Evolutionary conservation across 352 stramenopile genomes (phyloP).

Genomic region (Phytophthora rubi): DNA sequence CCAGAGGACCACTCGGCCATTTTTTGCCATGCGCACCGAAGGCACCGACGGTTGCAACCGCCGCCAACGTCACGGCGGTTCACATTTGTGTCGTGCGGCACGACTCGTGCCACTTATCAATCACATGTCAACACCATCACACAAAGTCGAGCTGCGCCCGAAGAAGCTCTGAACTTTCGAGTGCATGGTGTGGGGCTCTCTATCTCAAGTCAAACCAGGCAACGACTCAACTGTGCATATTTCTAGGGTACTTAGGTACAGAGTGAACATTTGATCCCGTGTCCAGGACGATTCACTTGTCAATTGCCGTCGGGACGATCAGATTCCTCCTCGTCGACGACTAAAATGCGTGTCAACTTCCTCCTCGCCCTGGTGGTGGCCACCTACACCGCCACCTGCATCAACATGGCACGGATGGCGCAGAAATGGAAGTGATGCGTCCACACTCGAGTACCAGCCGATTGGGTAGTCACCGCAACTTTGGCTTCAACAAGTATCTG

Average conservation of each 20-base stretch:
- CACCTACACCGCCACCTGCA: conserved; percentile 6
- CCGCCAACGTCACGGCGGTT: conserved; percentile 12
- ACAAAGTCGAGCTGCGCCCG: not conserved
- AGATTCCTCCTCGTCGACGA: not conserved
- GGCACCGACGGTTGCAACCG: conserved; percentile 27
- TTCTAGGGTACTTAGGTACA: no score
- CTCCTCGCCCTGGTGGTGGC: conserved; percentile 7
- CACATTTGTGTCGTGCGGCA: no score
- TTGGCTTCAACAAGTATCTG: no score
- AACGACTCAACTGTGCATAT: no score
- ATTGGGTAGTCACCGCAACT: no score
- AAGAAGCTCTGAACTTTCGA: no score
- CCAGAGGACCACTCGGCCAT: conserved; percentile 20
- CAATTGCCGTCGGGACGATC: not conserved
- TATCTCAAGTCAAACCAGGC: no score
- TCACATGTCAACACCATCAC: not conserved
- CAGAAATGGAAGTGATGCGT: no score
- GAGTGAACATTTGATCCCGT: no score
- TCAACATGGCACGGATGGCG: no score
- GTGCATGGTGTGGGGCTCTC: no score
- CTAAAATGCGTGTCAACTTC: conserved; percentile 1
- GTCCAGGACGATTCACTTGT: not conserved
- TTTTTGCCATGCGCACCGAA: conserved; percentile 10
- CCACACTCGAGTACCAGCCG: no score
- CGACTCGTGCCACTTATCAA: not conserved